Evolutionary conservation across 176 grass and related monocot genomes (phyloP), one percentile per base, ranked within the genome.

Genomic region (Saccharum spontaneum): DNA sequence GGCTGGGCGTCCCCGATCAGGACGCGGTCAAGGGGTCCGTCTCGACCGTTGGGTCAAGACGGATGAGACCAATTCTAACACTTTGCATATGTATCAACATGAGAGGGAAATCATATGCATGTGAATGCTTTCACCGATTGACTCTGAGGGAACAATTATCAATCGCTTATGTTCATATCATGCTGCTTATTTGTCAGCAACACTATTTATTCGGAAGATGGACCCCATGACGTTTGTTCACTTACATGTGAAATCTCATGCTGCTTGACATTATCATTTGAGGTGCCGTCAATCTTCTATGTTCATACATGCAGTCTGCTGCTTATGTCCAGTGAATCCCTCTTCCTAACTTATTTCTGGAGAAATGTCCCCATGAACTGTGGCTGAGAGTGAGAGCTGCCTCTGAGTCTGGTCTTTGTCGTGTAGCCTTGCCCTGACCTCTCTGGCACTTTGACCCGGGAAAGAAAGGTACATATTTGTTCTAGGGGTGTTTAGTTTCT

Each of bases 221-320:
- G 33, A 26, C 13, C 64, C 43, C 57, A 28, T 10, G 69, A 57
- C 11, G 36, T 23, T 36, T 78, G 67, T 40, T 72, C 67, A 26
- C 60, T 83, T 36, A 31, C 40, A 75, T 79, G 59, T 57, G 59
- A 89, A 89, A 45, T 26, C 75, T 75, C 59, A 33, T 89, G 82
- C 28, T 59, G 79, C 60, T 38, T 22, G 75, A 75, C 78, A 41
- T 66, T 82, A 67, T 59, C 37, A 79, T 69, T 28, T 28, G 23
- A 38, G 52, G 37, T 7, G 2, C 20, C 67, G 68, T 45, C 60
- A 82, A 22, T 18, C 34, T 69, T 67, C 73, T 40, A 26, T 45
- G 26, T 55, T 34, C 31, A 37, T 43, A 75, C 55, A 46, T 43
- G 12, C 6, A 39, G 17, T 75, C 38, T 79, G 38, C 28, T 86